Conservation (phyloP, 129 eudicot species). For the Dittrichia graveolens region DNA sequence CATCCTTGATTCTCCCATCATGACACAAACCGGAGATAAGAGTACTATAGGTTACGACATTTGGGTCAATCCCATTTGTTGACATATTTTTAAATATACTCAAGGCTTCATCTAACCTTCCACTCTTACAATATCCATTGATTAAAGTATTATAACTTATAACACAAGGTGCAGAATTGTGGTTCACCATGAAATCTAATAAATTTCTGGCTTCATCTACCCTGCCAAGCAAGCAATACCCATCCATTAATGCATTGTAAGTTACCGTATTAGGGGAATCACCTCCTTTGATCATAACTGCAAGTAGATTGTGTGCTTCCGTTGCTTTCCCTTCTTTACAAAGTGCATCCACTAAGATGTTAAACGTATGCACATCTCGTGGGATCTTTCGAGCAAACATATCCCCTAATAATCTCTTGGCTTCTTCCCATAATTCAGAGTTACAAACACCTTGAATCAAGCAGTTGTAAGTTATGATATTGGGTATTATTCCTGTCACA, state of each 20-base stretch:
- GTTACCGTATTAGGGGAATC: neutral
- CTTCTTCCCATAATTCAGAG: conserved; percentile 3
- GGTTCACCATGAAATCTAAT: neutral
- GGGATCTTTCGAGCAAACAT: conserved; percentile 10
- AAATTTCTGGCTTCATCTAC: conserved; percentile 6
- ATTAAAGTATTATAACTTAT: conserved; percentile 12
- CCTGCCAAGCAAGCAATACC: conserved; percentile 25
- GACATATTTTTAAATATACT: conserved; percentile 7
- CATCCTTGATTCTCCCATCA: conserved; percentile 11
- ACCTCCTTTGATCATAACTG: conserved; percentile 17
- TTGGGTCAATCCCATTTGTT: neutral
- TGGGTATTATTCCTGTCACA: conserved; percentile 2
- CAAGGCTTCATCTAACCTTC: conserved; percentile 4
- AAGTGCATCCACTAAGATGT: conserved; percentile 9
- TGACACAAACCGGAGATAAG: conserved; percentile 18
- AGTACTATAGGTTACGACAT: conserved; percentile 13
- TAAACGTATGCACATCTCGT: neutral
- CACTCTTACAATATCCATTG: conserved; percentile 21
- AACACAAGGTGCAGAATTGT: conserved; percentile 6
- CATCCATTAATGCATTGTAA: conserved; percentile 20
- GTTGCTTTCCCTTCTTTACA: conserved; percentile 14
- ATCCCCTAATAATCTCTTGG: neutral
- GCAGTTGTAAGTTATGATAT: conserved; percentile 16
- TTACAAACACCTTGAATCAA: conserved; percentile 15
- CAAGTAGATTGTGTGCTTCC: conserved; percentile 14